Percentiles rank a stretch among this genome's conserved stretches.
These are phyloP conservation scores for Neophaeococcomyces aloes DNA, from an alignment of 2,329 filamentous ascomycete genomes.

Conservation along the genomic window DNA sequence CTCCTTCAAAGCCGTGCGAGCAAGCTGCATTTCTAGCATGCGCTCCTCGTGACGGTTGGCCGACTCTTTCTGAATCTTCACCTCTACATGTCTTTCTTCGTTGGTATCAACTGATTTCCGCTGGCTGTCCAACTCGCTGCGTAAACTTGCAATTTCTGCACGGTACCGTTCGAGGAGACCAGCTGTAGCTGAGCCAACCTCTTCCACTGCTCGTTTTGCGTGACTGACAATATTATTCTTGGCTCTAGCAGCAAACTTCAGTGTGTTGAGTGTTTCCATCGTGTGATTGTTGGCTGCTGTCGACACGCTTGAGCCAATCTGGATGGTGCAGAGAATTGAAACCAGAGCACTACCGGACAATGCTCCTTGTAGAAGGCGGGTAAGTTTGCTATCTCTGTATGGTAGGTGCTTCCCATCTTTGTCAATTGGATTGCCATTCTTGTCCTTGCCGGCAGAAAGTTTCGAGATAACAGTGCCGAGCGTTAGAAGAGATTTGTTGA, in stretches of 20 bases:
- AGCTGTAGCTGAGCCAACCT: conserved; percentile 58
- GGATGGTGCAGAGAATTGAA: conserved; percentile 94
- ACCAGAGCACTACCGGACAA: conserved; percentile 88
- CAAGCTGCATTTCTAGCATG: conserved; percentile 96
- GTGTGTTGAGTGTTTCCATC: conserved; percentile 81
- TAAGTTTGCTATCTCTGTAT: conserved; percentile 95
- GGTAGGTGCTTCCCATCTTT: conserved; percentile 88
- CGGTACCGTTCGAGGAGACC: conserved; percentile 80
- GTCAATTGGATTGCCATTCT: conserved; percentile 59
- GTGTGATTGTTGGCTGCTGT: conserved; percentile 65
- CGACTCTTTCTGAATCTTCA: conserved; percentile 70
- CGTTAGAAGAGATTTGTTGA: conserved; percentile 95
- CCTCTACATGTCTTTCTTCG: conserved; percentile 50
- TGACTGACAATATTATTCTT: conserved; percentile 98
- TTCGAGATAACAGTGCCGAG: conserved; percentile 89
- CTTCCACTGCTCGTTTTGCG: conserved; percentile 88
- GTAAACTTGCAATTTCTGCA: conserved; percentile 78
- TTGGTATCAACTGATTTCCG: conserved; percentile 55
- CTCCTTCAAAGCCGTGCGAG: conserved; percentile 89
- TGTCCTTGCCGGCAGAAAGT: conserved; percentile 81
- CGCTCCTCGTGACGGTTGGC: conserved; percentile 88
- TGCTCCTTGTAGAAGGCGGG: conserved; percentile 79
- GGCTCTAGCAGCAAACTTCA: conserved; percentile 91
- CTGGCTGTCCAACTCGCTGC: conserved; percentile 71
- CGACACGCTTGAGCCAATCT: conserved; percentile 67